Percentiles rank a stretch among this genome's conserved stretches.
phyloP scores from a whole-genome alignment of 768 basidiomycete genomes.

The Mycena rosella region DNA sequence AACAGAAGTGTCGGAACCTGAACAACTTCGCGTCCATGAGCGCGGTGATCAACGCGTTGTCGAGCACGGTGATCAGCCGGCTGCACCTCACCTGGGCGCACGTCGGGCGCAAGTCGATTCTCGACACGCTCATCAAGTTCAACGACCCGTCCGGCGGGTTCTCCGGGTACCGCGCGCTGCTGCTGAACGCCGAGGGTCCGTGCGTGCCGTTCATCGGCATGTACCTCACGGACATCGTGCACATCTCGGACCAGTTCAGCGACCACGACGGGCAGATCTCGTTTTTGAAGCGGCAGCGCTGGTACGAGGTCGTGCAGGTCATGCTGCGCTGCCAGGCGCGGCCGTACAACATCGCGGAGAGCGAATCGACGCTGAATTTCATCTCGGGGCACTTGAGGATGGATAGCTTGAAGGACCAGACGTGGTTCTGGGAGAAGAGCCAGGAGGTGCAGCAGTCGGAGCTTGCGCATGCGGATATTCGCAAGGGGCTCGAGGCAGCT shows the following conservation, averaged over 20 bases:
- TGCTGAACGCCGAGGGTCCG: constrained; percentile 63
- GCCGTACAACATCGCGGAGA: constrained; percentile 62
- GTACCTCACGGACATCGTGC: constrained; percentile 72
- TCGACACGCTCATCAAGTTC: constrained; percentile 66
- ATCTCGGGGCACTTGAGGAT: constrained; percentile 60
- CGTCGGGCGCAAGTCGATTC: constrained; percentile 61
- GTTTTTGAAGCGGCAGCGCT: constrained; percentile 68
- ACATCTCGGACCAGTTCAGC: constrained; percentile 63
- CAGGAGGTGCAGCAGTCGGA: constrained; percentile 72
- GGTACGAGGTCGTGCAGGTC: constrained; percentile 64
- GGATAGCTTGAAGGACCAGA: constrained; percentile 56
- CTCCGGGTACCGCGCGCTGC: constrained; percentile 64
- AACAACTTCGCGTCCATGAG: constrained; percentile 79
- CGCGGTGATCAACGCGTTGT: constrained; percentile 73
- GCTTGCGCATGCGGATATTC: constrained; percentile 71
- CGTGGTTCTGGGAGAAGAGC: constrained; percentile 70
- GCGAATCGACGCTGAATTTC: constrained; percentile 59
- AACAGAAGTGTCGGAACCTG: constrained; percentile 72
- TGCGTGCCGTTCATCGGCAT: constrained; percentile 79
- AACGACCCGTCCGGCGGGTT: constrained; percentile 73
- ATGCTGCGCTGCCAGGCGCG: constrained; percentile 71
- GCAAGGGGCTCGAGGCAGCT: constrained; percentile 75
- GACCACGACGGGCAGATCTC: constrained; percentile 59
- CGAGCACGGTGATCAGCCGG: constrained; percentile 67
- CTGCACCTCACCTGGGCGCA: constrained; percentile 78